phyloP scores from a whole-genome alignment of 108 stramenopile species.

The Fragilaria crotonensis region DNA sequence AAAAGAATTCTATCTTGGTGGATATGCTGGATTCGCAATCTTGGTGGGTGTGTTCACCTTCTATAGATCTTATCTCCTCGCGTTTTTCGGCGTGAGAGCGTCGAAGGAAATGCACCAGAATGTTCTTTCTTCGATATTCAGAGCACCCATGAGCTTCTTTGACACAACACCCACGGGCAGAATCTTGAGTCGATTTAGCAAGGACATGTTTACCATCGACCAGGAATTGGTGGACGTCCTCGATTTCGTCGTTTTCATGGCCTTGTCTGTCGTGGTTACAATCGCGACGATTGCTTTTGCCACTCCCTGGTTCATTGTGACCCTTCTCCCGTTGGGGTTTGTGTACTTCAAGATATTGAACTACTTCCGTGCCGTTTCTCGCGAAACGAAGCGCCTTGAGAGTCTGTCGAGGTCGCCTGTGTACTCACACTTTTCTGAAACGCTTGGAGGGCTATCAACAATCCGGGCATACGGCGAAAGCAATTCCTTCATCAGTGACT shows the following conservation, averaged over 20 bases:
- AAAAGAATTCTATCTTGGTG: constrained; percentile 30
- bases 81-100: constrained; percentile 56
- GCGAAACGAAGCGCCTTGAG: constrained; percentile 83
- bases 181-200: constrained; percentile 75
- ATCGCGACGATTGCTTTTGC: constrained; percentile 35
- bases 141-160: constrained; percentile 85
- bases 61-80: constrained; percentile 44
- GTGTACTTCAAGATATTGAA: constrained; percentile 61
- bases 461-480: constrained; percentile 80
- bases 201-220: constrained; percentile 71
- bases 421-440: constrained; percentile 92
- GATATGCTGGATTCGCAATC: constrained; percentile 25
- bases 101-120: constrained; percentile 42
- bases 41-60: constrained; percentile 44
- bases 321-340: constrained; percentile 27
- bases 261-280: constrained; percentile 29
- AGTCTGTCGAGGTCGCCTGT: constrained; percentile 85
- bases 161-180: constrained; percentile 91
- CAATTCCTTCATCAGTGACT: constrained; percentile 37
- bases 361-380: constrained; percentile 62
- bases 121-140: constrained; percentile 54
- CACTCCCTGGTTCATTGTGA: constrained; percentile 38
- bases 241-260: constrained; percentile 26
- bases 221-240: constrained; percentile 35
- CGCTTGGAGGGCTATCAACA: constrained; percentile 80